Base-by-base conservation (phyloP, 768 basidiomycete species). In the Termitomyces heimii region DNA sequence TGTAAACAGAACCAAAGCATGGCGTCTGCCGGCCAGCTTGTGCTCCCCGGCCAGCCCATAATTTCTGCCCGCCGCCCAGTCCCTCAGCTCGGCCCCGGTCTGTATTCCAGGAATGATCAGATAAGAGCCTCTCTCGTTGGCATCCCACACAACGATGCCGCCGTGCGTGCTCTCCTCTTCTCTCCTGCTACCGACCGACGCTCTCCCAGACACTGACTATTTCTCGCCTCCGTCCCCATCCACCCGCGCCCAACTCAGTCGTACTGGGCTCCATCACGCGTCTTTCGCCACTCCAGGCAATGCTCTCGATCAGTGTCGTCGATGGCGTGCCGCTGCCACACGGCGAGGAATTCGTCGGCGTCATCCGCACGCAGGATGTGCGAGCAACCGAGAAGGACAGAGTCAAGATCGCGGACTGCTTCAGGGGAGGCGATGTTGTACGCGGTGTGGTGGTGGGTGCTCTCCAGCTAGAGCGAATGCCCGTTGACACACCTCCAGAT, bases 371-470 rank as follows among this genome's bases (percentile, higher is more conserved):
- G 5, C 92, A 95, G 70, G 94, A 97, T 70, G 85, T 97, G 22
- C 75, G 94, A 54, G 88, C 89, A 13, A 94, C 93, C 1, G 93
- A 94, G 66, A 94, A 91, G 64, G 92, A 94, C 73, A 85, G 84
- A 64, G 82, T 95, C 57, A 93, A 89, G 72, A 89, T 95, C 58
- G 84, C 86, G 32, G 90, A 94, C 63, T 96, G 92, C 65, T 97
- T 96, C 70, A 80, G 94, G 26, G 91, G 92, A 0, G 93, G 94
- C 14, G 94, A 97, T 67, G 89, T 95, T 50, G 88, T 97, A 32
- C 83, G 87, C 58, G 92, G 91, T 14, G 68, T 89, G 39, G 92
- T 96, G 65, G 94, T 94, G 68, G 68, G 87, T 77, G 13, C 50
- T 29, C 13, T 26, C 39, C 24, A 24, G 20, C 0, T 28, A 5